phyloP scores from a whole-genome alignment of 768 basidiomycete genomes.

The Hypholoma fasciculare region DNA sequence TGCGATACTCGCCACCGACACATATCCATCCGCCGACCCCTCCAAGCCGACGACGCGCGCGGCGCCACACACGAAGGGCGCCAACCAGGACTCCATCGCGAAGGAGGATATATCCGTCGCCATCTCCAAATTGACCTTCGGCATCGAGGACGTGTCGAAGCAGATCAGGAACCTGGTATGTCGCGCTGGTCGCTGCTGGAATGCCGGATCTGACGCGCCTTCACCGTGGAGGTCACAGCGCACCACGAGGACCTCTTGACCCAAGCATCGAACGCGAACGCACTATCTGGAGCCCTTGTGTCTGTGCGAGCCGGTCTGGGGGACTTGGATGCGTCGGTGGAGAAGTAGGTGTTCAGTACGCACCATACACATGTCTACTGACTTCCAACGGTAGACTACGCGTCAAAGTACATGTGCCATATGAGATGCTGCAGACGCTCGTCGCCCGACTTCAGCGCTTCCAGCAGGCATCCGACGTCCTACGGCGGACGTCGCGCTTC shows the following conservation, averaged over 20 bases:
- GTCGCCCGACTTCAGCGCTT: constrained; percentile 76
- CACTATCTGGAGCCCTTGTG: constrained; percentile 68
- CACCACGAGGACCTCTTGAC: constrained; percentile 84
- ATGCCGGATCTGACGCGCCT: constrained; percentile 6
- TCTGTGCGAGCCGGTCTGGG: constrained; percentile 68
- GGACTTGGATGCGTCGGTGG: constrained; percentile 74
- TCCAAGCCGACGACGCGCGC: constrained; percentile 30
- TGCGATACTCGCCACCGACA: constrained; percentile 81
- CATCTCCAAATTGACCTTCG: constrained; percentile 82
- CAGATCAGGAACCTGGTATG: constrained; percentile 85
- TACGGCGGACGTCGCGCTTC: constrained; percentile 84
- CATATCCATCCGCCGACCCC: constrained; percentile 52
- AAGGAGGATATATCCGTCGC: constrained; percentile 91
- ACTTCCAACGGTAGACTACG: constrained; percentile 57
- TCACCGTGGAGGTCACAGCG: constrained; percentile 60
- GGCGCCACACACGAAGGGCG: constrained; percentile 28
- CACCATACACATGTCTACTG: constrained; percentile 6
- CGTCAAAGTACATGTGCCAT: constrained; percentile 83
- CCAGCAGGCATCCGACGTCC: constrained; percentile 81
- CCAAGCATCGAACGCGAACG: constrained; percentile 74
- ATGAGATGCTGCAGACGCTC: constrained; percentile 68
- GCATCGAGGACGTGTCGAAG: constrained; percentile 89
- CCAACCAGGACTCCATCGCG: constrained; percentile 50
- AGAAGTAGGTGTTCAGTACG: constrained; percentile 53
- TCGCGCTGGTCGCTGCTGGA: constrained; percentile 10